phyloP scores from a whole-genome alignment of 1,284 basidiomycete species.

The Cryptococcus depauperatus region DNA sequence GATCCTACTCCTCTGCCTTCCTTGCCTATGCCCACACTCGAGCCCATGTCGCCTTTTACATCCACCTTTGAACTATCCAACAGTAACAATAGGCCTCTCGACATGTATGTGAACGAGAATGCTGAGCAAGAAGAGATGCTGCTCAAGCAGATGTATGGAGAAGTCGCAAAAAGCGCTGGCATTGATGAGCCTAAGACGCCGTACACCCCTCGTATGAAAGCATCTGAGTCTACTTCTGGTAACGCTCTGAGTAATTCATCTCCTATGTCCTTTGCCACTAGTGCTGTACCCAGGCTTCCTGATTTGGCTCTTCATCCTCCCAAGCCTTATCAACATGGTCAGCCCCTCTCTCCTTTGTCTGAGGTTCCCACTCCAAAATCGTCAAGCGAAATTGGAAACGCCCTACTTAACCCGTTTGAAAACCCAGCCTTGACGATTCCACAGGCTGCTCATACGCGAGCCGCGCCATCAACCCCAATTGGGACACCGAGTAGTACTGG shows the following conservation, averaged over 20 bases:
- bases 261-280: constrained; percentile 19
- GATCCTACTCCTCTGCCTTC: constrained; percentile 4
- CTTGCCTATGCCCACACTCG: constrained; percentile 25
- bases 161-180: constrained; percentile 35
- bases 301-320: constrained; percentile 15
- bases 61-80: constrained; percentile 15
- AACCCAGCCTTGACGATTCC: constrained; percentile 3
- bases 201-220: constrained; percentile 6
- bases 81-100: constrained; percentile 15
- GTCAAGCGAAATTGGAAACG: background rate
- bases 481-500: no score
- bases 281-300: constrained; percentile 14
- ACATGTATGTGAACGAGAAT: constrained; percentile 24
- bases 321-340: constrained; percentile 40
- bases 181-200: constrained; percentile 33
- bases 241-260: constrained; percentile 9
- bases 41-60: constrained; percentile 34
- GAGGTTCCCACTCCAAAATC: constrained; percentile 35
- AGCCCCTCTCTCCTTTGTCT: constrained; percentile 34
- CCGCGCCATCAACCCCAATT: no score
- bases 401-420: constrained; percentile 24
- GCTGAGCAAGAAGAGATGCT: background rate
- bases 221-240: background rate
- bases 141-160: constrained; percentile 35
- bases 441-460: background rate